A percentile compares a stretch with the other conserved stretches of the same genome.
phyloP scores from a whole-genome alignment of 2,329 filamentous ascomycete species.

The Colletotrichum coccodes region DNA sequence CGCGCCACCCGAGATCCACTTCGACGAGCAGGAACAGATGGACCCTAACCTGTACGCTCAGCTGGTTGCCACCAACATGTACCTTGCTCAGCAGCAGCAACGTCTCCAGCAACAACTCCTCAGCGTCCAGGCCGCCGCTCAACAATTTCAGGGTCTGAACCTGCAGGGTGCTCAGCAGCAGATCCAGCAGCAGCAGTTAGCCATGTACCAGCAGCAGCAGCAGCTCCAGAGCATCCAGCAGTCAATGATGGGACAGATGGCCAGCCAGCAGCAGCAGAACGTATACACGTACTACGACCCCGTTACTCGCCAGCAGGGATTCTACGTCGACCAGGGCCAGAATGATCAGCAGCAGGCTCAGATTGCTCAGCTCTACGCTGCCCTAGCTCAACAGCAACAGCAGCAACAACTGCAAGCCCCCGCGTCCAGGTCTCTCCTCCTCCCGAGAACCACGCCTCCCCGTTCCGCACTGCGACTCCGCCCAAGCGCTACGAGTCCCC shows the following conservation, averaged over 20 bases:
- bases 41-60: conserved; percentile 90
- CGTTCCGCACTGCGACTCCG: conserved; percentile 72
- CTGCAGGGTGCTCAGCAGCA: conserved; percentile 65
- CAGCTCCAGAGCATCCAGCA: conserved; percentile 59
- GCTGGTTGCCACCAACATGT: conserved; percentile 89
- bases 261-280: conserved; percentile 73
- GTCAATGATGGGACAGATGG: conserved; percentile 37
- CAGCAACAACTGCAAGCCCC: conserved; percentile 66
- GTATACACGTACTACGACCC: conserved; percentile 88
- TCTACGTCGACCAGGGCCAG: conserved; percentile 77
- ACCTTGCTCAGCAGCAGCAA: conserved; percentile 94
- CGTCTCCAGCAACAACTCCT: conserved; percentile 93
- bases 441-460: conserved; percentile 63
- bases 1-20: conserved; percentile 82
- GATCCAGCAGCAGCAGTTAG: conserved; percentile 56
- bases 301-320: conserved; percentile 83
- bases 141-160: conserved; percentile 83
- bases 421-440: conserved; percentile 87
- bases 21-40: conserved; percentile 78
- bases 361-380: conserved; percentile 39
- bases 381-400: conserved; percentile 39
- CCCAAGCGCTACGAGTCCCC: conserved; percentile 76
- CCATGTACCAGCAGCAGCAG: conserved; percentile 55
- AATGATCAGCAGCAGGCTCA: conserved; percentile 58
- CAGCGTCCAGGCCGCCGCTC: conserved; percentile 82